Percentiles rank a stretch among this genome's conserved stretches.
These are phyloP conservation scores for Apophysomyces ossiformis DNA, from an alignment of 371 early-diverging fungal genomes.

Conservation along the genomic window DNA sequence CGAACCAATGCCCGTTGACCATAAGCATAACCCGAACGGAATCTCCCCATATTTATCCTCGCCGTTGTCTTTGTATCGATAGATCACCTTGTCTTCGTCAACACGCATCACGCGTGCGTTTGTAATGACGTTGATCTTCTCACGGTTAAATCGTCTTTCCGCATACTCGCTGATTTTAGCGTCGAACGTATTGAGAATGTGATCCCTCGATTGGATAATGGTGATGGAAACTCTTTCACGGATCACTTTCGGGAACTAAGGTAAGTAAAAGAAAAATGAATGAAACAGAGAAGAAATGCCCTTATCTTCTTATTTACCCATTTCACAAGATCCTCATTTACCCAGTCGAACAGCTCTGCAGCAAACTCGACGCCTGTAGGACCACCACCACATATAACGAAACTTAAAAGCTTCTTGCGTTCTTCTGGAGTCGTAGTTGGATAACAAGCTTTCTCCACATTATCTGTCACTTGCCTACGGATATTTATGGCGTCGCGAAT, in stretches of 20 bases:
- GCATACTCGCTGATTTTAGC: slow-evolving; percentile 68
- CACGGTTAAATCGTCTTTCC: slow-evolving; percentile 73
- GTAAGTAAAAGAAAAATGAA: background rate
- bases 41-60: slow-evolving; percentile 32
- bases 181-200: slow-evolving; percentile 87
- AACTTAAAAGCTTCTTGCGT: slow-evolving; percentile 78
- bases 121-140: slow-evolving; percentile 74
- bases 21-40: slow-evolving; percentile 78
- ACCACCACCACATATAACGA: slow-evolving; percentile 88
- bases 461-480: slow-evolving; percentile 67
- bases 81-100: slow-evolving; percentile 39
- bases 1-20: slow-evolving; percentile 84
- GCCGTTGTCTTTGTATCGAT: slow-evolving; percentile 26
- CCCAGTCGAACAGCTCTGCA: slow-evolving; percentile 84
- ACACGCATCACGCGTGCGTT: slow-evolving; percentile 74
- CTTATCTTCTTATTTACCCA: slow-evolving; percentile 48
- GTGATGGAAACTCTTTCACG: slow-evolving; percentile 70
- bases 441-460: slow-evolving; percentile 84
- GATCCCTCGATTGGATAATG: slow-evolving; percentile 77
- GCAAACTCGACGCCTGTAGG: slow-evolving; percentile 85
- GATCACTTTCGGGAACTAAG: slow-evolving; percentile 62
- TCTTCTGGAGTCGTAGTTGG: slow-evolving; percentile 80
- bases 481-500: slow-evolving; percentile 76
- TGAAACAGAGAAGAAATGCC: slow-evolving; percentile 5
- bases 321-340: slow-evolving; percentile 78